Base-by-base conservation (phyloP, 2,329 filamentous ascomycete genomes). In the Cercospora janseana region DNA sequence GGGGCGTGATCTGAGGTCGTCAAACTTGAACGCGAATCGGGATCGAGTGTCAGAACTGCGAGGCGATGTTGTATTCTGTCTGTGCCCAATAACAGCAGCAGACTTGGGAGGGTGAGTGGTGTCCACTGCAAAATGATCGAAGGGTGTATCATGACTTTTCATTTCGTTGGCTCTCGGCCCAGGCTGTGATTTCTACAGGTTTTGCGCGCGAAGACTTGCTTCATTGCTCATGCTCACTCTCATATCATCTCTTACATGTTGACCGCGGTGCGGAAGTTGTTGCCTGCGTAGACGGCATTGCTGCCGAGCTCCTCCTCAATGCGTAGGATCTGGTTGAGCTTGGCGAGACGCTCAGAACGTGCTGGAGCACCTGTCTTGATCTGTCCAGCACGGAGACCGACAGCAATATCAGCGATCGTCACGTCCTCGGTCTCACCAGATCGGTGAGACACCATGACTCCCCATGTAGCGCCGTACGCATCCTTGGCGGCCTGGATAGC, bases 401-500 rank as follows among this genome's bases (percentile, higher is more conserved):
- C 93, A 60, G 91, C 90, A 64, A 98, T 93, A 72, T 98, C 93
- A 64, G 93, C 86, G 72, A 98, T 98, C 75, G 93, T 98, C 66
- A 98, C 93, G 79, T 98, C 93, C 79, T 97, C 93, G 55, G 93
- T 98, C 87, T 98, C 93, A 73, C 93, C 93, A 58, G 93, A 98
- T 67, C 93, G 87, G 82, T 98, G 93, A 62, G 93, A 97, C 60
- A 98, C 93, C 93, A 98, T 97, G 79, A 98, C 91, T 72, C 92
- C 92, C 93, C 93, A 98, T 72, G 83, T 85, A 66, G 88, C 92
- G 63, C 86, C 87, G 72, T 93, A 97, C 44, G 92, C 94, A 78
- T 97, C 93, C 83, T 97, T 96, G 73, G 93, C 92, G 49, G 93
- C 93, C 80, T 97, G 91, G 78, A 97, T 96, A 54, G 93, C 95